phyloP scores from a whole-genome alignment of 1,284 basidiomycete species.

The Bondarzewia mesenterica region DNA sequence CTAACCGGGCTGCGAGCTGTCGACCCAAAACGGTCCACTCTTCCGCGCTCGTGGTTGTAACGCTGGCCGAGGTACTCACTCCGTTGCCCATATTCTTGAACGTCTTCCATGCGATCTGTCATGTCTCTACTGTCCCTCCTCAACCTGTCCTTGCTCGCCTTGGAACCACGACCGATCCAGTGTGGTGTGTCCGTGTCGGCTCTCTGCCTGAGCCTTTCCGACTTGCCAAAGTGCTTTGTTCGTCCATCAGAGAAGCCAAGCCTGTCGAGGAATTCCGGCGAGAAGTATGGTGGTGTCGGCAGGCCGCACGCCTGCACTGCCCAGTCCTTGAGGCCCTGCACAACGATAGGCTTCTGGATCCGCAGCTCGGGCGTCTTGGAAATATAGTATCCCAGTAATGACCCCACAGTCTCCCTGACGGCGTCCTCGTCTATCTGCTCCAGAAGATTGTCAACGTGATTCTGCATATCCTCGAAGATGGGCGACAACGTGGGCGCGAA shows the following conservation, averaged over 20 bases:
- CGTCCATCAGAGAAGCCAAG: conserved; percentile 21
- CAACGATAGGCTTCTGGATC: conserved; percentile 35
- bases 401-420: conserved; percentile 59
- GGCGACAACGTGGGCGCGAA: conserved; percentile 1
- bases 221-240: conserved; percentile 4
- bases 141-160: not conserved
- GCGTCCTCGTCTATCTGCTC: conserved; percentile 42
- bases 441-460: conserved; percentile 22
- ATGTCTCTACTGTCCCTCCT: not conserved
- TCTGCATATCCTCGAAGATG: conserved; percentile 28
- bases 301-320: conserved; percentile 44
- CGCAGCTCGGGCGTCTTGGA: conserved; percentile 45
- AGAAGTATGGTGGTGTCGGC: conserved; percentile 39
- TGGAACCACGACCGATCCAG: not conserved
- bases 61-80: too few species aligned
- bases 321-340: conserved; percentile 67
- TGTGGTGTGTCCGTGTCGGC: not conserved
- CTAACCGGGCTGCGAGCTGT: too few species aligned
- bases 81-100: too few species aligned
- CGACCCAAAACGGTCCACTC: too few species aligned
- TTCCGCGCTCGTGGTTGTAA: too few species aligned
- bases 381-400: conserved; percentile 75
- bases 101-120: too few species aligned
- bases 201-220: too few species aligned
- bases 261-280: conserved; percentile 34